Evolutionary conservation across 208 protist genomes (phyloP).

Genomic region (Crithidia mellificae): DNA sequence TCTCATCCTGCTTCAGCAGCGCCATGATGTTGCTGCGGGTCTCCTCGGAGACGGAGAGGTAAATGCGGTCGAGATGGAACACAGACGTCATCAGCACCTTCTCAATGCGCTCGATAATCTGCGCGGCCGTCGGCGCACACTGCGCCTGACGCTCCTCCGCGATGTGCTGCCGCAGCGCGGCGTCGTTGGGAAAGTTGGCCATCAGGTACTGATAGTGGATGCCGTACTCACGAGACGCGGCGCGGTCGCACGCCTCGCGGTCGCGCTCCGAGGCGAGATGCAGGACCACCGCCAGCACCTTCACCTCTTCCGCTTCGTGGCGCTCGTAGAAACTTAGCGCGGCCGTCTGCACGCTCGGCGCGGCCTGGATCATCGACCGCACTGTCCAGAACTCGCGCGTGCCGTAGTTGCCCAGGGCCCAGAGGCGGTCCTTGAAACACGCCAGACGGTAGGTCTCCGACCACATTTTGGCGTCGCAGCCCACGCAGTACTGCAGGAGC

Average conservation of each 20-base stretch:
- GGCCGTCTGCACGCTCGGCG: slow-evolving; percentile 22
- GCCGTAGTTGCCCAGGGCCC: slow-evolving; percentile 32
- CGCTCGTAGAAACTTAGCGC: slow-evolving; percentile 34
- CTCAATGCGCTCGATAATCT: slow-evolving; percentile 37
- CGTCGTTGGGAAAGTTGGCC: slow-evolving; percentile 37
- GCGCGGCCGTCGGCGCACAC: slow-evolving; percentile 39
- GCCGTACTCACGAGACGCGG: slow-evolving; percentile 24
- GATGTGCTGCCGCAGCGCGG: slow-evolving; percentile 22
- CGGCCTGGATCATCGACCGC: slow-evolving; percentile 51
- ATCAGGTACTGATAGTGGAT: slow-evolving; percentile 56
- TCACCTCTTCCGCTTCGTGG: slow-evolving; percentile 5
- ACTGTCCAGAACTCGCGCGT: slow-evolving; percentile 47
- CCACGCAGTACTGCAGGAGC: slow-evolving; percentile 46
- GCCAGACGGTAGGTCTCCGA: slow-evolving; percentile 15
- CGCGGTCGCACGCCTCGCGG: slow-evolving; percentile 25
- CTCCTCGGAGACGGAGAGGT: slow-evolving; percentile 36
- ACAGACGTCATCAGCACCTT: background rate
- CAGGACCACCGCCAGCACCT: slow-evolving; percentile 40
- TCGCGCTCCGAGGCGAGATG: slow-evolving; percentile 20
- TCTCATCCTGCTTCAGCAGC: slow-evolving; percentile 20
- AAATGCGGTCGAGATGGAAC: slow-evolving; percentile 29
- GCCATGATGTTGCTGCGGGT: slow-evolving; percentile 32
- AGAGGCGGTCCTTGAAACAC: slow-evolving; percentile 28
- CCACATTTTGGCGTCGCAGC: slow-evolving; percentile 30
- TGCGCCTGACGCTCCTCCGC: slow-evolving; percentile 30